Evolutionary conservation across 1,284 basidiomycete genomes (phyloP).

Genomic region (Leccinum angustisporum): DNA sequence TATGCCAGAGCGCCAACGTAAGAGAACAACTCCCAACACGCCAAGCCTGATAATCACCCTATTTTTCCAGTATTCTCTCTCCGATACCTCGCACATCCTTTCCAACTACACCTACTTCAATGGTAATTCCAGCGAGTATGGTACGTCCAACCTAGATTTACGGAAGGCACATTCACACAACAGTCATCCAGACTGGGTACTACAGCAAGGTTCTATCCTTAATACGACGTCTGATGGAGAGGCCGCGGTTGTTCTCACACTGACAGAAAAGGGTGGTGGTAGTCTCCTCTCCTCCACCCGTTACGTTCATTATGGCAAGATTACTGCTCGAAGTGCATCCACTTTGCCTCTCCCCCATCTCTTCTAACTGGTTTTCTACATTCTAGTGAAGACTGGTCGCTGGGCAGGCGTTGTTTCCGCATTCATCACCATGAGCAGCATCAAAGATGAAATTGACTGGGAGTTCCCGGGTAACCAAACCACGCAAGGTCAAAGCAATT

Average conservation of each 20-base stretch:
- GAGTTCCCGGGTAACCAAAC: slow-evolving; percentile 70
- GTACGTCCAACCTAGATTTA: slow-evolving; percentile 19
- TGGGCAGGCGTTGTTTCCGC: slow-evolving; percentile 80
- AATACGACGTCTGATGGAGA: slow-evolving; percentile 64
- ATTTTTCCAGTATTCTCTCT: slow-evolving; percentile 54
- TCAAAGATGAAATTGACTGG: slow-evolving; percentile 88
- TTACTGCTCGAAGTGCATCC: slow-evolving; percentile 64
- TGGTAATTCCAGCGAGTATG: slow-evolving; percentile 69
- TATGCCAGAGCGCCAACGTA: slow-evolving; percentile 67
- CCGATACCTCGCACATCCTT: slow-evolving; percentile 65
- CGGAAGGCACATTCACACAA: background rate
- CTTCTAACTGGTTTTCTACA: slow-evolving; percentile 24
- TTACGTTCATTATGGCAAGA: slow-evolving; percentile 78
- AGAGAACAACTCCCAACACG: slow-evolving; percentile 15
- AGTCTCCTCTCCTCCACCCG: slow-evolving; percentile 77
- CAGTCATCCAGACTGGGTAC: slow-evolving; percentile 56
- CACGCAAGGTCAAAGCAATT: slow-evolving; percentile 72
- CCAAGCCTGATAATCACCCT: slow-evolving; percentile 2
- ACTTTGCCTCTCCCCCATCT: background rate
- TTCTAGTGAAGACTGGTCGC: slow-evolving; percentile 62
- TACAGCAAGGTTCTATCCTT: slow-evolving; percentile 67
- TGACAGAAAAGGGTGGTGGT: slow-evolving; percentile 70
- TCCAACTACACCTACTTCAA: slow-evolving; percentile 64
- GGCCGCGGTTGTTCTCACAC: slow-evolving; percentile 60
- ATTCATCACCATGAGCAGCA: slow-evolving; percentile 82